Evolutionary conservation across 441 rosid genomes (phyloP).

Genomic region (Brassica balearica): DNA sequence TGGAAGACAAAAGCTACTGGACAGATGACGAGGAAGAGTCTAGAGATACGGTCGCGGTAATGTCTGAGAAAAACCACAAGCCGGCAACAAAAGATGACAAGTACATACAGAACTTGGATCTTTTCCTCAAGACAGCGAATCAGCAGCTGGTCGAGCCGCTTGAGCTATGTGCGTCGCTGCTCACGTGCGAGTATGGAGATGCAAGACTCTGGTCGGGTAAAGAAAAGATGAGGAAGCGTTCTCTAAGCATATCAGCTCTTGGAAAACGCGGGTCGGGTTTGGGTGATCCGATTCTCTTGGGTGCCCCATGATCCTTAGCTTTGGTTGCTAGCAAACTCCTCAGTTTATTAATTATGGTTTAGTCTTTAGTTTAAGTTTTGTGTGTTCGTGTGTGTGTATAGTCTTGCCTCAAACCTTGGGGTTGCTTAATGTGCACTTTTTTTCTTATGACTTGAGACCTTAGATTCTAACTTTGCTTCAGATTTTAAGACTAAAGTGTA

Average conservation of each 20-base stretch:
- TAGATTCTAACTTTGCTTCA: not conserved
- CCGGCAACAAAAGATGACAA: slow-evolving; percentile 51
- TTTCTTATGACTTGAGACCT: not conserved
- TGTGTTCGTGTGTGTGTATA: slow-evolving; percentile 9
- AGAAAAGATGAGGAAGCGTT: slow-evolving; percentile 63
- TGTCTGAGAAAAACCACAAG: slow-evolving; percentile 36
- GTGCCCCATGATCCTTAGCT: slow-evolving; percentile 32
- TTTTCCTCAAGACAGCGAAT: slow-evolving; percentile 55
- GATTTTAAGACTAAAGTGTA: not conserved
- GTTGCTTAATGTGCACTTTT: not conserved
- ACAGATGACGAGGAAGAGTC: slow-evolving; percentile 62
- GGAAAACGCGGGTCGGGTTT: slow-evolving; percentile 57
- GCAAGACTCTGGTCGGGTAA: slow-evolving; percentile 47
- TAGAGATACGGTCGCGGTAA: slow-evolving; percentile 41
- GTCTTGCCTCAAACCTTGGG: slow-evolving; percentile 10
- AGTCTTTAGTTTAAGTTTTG: not conserved
- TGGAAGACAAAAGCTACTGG: slow-evolving; percentile 79
- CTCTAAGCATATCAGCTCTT: slow-evolving; percentile 75
- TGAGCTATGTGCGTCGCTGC: slow-evolving; percentile 55
- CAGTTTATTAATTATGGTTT: not conserved
- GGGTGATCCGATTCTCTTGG: slow-evolving; percentile 55
- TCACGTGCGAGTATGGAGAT: slow-evolving; percentile 44
- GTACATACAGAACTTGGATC: slow-evolving; percentile 62
- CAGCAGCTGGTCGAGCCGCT: slow-evolving; percentile 53
- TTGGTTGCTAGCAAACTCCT: slow-evolving; percentile 1